Evolutionary conservation across 176 grass and related monocot species (phyloP).

Genomic region (Melocanna baccifera): DNA sequence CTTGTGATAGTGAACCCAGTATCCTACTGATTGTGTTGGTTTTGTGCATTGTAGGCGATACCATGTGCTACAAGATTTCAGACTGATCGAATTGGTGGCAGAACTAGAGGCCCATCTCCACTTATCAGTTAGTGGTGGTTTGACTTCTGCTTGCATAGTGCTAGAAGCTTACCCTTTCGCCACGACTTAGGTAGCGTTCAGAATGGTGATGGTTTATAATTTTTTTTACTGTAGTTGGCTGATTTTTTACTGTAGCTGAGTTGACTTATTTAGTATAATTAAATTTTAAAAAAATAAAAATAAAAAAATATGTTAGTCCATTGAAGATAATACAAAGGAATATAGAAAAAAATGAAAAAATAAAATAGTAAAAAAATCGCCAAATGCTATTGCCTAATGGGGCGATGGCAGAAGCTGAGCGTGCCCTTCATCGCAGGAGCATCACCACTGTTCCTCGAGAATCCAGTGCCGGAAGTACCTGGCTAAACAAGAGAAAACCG

Average conservation of each 20-base stretch:
- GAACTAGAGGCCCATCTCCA: constrained; percentile 79
- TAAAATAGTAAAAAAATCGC: too few relatives aligned
- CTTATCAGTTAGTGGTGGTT: constrained; percentile 85
- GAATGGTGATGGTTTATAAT: too few relatives aligned
- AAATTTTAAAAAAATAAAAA: too few relatives aligned
- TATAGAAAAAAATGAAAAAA: too few relatives aligned
- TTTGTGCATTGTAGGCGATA: constrained; percentile 51
- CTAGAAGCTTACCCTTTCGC: constrained; percentile 66
- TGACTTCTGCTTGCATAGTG: constrained; percentile 76
- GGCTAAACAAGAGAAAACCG: constrained; percentile 49
- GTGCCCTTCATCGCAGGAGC: constrained; percentile 79
- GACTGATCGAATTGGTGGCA: constrained; percentile 65
- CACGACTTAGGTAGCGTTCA: too few relatives aligned
- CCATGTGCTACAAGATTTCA: constrained; percentile 60
- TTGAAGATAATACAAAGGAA: too few relatives aligned
- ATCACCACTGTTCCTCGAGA: constrained; percentile 55
- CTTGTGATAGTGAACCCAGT: neutral
- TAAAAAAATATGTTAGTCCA: too few relatives aligned
- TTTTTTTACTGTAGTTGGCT: too few relatives aligned
- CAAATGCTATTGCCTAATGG: too few relatives aligned
- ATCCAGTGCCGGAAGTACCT: constrained; percentile 33
- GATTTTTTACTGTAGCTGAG: too few relatives aligned
- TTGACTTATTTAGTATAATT: too few relatives aligned
- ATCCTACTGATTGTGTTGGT: neutral
- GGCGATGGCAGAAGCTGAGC: too few relatives aligned